Evolutionary conservation across 805 yeast genomes (phyloP).

Genomic region (Soucietia sequanensis): DNA sequence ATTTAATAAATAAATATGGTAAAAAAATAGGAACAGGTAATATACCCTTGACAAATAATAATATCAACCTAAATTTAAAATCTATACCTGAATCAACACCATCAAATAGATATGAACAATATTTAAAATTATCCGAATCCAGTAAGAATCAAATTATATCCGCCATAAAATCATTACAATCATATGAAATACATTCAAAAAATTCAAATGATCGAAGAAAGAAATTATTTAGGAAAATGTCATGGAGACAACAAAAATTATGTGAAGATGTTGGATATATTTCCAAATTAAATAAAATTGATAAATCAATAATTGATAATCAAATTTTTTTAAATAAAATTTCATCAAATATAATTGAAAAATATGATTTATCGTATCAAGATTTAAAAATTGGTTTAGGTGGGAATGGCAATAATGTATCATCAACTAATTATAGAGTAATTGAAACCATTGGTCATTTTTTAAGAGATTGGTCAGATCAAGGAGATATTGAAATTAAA

Average conservation of each 20-base stretch:
- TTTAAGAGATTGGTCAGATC: slow-evolving; percentile 71
- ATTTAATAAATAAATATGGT: neutral
- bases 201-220: slow-evolving; percentile 47
- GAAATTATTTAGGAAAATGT: slow-evolving; percentile 44
- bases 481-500: slow-evolving; percentile 46
- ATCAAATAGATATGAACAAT: slow-evolving; percentile 7
- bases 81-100: neutral
- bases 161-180: slow-evolving; percentile 48
- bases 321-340: slow-evolving; percentile 45
- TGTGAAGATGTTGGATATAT: slow-evolving; percentile 54
- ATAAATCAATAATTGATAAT: slow-evolving; percentile 48
- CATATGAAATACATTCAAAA: slow-evolving; percentile 39
- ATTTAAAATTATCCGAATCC: slow-evolving; percentile 15
- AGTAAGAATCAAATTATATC: slow-evolving; percentile 31
- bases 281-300: slow-evolving; percentile 50
- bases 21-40: too few relatives aligned
- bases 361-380: slow-evolving; percentile 44
- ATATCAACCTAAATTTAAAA: too few relatives aligned
- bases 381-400: slow-evolving; percentile 15
- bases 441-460: slow-evolving; percentile 73
- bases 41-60: too few relatives aligned
- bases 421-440: slow-evolving; percentile 33
- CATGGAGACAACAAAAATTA: slow-evolving; percentile 55
- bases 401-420: slow-evolving; percentile 7
- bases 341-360: slow-evolving; percentile 39